A percentile compares a stretch with the other conserved stretches of the same genome.
phyloP scores from a whole-genome alignment of 345 rosid genomes.

The Eucalyptus dawsonii region DNA sequence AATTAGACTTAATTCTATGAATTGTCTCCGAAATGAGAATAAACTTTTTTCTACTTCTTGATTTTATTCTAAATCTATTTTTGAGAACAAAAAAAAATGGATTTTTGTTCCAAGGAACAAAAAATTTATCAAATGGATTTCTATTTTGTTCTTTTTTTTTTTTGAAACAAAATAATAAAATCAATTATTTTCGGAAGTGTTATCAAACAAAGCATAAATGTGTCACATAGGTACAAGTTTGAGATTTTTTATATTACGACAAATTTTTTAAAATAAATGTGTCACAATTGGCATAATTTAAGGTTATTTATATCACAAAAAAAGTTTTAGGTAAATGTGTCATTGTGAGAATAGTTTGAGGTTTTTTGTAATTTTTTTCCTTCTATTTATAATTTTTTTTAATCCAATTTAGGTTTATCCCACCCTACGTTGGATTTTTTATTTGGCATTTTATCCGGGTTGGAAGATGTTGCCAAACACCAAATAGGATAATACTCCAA shows the following conservation, averaged over 20 bases:
- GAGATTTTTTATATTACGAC: not conserved
- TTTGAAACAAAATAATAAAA: rapidly evolving
- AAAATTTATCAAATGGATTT: no score
- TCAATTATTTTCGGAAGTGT: rapidly evolving
- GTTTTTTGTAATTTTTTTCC: not conserved
- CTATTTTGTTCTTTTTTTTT: rapidly evolving
- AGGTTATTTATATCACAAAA: not conserved
- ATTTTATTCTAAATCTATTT: no score
- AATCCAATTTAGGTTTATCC: not conserved
- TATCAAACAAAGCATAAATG: no score
- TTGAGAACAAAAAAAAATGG: no score
- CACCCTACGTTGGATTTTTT: no score
- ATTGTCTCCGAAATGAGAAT: rapidly evolving
- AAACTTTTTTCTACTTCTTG: no score
- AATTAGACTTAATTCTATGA: no score
- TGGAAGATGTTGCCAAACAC: not conserved
- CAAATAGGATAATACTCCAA: not conserved
- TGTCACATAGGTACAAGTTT: not conserved
- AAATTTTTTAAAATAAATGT: no score
- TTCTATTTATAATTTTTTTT: no score
- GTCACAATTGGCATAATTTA: rapidly evolving
- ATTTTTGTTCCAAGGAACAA: no score
- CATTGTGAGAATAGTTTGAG: not conserved
- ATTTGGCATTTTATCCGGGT: rapidly evolving
- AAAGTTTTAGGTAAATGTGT: not conserved